These are phyloP conservation scores for Fusarium bulbicola DNA, from an alignment of 2,329 filamentous ascomycete genomes.

Conservation along the genomic window DNA sequence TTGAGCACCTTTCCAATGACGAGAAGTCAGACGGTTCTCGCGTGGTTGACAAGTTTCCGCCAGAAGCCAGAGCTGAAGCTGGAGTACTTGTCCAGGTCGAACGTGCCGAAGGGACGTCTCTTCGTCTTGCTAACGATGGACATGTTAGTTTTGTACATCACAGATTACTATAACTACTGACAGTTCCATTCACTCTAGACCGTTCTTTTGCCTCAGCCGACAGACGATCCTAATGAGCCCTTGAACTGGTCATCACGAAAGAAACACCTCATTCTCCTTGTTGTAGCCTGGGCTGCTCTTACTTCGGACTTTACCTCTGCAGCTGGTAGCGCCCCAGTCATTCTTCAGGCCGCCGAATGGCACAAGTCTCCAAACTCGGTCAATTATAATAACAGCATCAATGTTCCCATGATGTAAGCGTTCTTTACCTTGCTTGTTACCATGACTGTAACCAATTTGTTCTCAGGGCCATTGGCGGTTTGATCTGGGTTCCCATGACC, in stretches of 20 bases:
- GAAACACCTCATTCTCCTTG: slow-evolving; percentile 34
- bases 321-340: slow-evolving; percentile 25
- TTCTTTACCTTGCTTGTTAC: no score
- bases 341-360: slow-evolving; percentile 32
- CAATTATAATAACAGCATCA: slow-evolving; percentile 33
- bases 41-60: slow-evolving; percentile 6
- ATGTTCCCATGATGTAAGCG: slow-evolving; percentile 17
- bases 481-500: slow-evolving; percentile 34
- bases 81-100: slow-evolving; percentile 21
- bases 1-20: slow-evolving; percentile 25
- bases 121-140: slow-evolving; percentile 29
- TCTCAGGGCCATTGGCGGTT: slow-evolving; percentile 20
- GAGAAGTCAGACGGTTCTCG: slow-evolving; percentile 2
- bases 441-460: background rate
- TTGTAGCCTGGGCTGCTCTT: slow-evolving; percentile 29
- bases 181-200: background rate
- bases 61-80: slow-evolving; percentile 25
- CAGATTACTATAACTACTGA: background rate
- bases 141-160: slow-evolving; percentile 6
- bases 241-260: slow-evolving; percentile 35
- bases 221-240: slow-evolving; percentile 21
- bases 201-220: slow-evolving; percentile 31
- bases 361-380: slow-evolving; percentile 1
- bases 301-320: slow-evolving; percentile 31
- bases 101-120: background rate